These are phyloP conservation scores for Fusarium nanum DNA, from an alignment of 2,329 filamentous ascomycete species.

Conservation along the genomic window DNA sequence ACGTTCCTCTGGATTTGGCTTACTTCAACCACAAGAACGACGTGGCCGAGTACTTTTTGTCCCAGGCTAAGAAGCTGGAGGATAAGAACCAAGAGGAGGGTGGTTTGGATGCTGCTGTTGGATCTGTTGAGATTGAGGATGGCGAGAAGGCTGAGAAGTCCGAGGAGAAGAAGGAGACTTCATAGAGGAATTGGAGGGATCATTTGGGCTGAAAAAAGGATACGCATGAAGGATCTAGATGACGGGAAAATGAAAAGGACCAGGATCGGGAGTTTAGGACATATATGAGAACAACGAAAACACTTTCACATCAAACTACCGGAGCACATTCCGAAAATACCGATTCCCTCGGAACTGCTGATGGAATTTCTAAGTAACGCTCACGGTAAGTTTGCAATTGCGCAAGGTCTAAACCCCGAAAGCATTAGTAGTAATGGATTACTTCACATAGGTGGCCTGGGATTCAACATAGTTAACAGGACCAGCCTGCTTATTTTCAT, in stretches of 20 bases:
- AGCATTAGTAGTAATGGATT: background rate
- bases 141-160: conserved; percentile 39
- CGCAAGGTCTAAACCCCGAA: background rate
- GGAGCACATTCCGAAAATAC: too few relatives aligned
- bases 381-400: too few relatives aligned
- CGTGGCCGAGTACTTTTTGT: conserved; percentile 71
- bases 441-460: background rate
- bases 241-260: background rate
- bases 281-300: conserved; percentile 26
- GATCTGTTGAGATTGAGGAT: conserved; percentile 54
- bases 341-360: background rate
- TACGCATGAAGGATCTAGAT: background rate
- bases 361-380: too few relatives aligned
- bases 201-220: background rate
- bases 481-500: background rate
- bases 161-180: conserved; percentile 38
- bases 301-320: background rate
- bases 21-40: conserved; percentile 75
- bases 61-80: conserved; percentile 61
- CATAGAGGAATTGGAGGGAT: background rate
- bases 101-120: conserved; percentile 56
- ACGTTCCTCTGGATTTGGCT: conserved; percentile 81
- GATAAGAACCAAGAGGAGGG: conserved; percentile 58
- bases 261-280: conserved; percentile 15
- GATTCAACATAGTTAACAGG: background rate